These are phyloP conservation scores for Candida tallmaniae DNA, from an alignment of 805 yeast species.

Conservation along the genomic window DNA sequence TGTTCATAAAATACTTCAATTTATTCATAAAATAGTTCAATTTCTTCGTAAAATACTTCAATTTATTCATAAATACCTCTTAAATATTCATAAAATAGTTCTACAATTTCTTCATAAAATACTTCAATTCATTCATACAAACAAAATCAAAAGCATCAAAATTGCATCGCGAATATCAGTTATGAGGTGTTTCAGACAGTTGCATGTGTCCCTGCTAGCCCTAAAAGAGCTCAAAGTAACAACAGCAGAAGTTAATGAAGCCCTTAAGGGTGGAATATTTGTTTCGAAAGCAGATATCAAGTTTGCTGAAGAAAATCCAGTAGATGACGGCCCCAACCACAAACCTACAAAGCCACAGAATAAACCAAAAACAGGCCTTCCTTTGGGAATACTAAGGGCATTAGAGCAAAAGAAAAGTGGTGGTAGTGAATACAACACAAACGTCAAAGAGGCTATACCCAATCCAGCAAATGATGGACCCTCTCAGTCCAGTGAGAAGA, in stretches of 20 bases:
- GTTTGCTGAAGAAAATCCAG: slow-evolving; percentile 1
- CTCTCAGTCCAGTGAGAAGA: neutral
- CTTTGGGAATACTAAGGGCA: neutral
- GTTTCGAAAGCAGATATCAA: slow-evolving; percentile 3
- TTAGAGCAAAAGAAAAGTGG: neutral
- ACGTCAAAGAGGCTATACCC: too few species aligned
- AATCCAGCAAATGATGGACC: neutral
- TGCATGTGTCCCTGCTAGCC: neutral
- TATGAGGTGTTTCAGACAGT: neutral
- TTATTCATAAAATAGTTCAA: too few species aligned
- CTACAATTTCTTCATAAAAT: neutral
- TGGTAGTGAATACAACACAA: too few species aligned
- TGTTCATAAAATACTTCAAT: too few species aligned
- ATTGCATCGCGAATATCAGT: too few species aligned
- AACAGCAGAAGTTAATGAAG: slow-evolving; percentile 8
- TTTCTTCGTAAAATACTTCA: too few species aligned
- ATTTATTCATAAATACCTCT: too few species aligned
- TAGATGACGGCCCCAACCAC: too few species aligned
- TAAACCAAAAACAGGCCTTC: too few species aligned
- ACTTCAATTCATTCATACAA: neutral
- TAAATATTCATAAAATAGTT: neutral
- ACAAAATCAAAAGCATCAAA: too few species aligned
- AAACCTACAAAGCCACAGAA: too few species aligned
- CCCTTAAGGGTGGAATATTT: slow-evolving; percentile 7
- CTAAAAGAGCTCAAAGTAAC: slow-evolving; percentile 5